Base-by-base conservation (phyloP, 73 alveolate species). In the Symbiodinium pilosum region DNA sequence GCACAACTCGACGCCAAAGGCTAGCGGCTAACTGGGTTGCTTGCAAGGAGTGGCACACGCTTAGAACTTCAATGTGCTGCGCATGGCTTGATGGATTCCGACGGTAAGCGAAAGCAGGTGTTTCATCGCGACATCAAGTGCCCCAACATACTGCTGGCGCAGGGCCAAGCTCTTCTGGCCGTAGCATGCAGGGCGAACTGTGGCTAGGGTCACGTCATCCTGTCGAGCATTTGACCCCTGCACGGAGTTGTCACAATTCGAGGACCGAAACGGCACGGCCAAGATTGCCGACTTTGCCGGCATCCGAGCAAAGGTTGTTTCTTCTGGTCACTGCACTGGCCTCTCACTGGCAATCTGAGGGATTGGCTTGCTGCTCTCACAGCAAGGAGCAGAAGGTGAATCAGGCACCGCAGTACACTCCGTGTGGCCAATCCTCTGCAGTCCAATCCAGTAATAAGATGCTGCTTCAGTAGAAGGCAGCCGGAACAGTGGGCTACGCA, bases 51-150 rank as follows among this genome's bases (percentile, higher is more conserved):
- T n/a, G n/a, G n/a, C n/a, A n/a, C n/a, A n/a, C n/a, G n/a, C n/a
- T n/a, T n/a, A n/a, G n/a, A n/a, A n/a, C n/a, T n/a, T n/a, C n/a
- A n/a, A n/a, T n/a, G n/a, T n/a, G n/a, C n/a, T n/a, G n/a, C n/a
- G n/a, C n/a, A n/a, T n/a, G n/a, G n/a, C n/a, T n/a, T n/a, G n/a
- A n/a, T n/a, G n/a, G n/a, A n/a, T n/a, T n/a, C n/a, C n/a, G n/a
- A n/a, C n/a, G n/a, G n/a, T n/a, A n/a, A n/a, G n/a, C n/a, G n/a
- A 47, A 9, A 14, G 59, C 87, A 88, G 95, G 92, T 93, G 21
- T 93, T 93, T 39, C 99, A 93, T 39, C 68, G 99, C 7, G 99
- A 93, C 99, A 93, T 93, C 93, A 93, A 93, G 87, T 54, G 93
- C 54, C 93, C 99, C 87, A 93, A 93, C 99, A 93, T 93, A 73